These are phyloP conservation scores for Acanthamoeba royreba DNA, from an alignment of 208 protist genomes.

Conservation along the genomic window DNA sequence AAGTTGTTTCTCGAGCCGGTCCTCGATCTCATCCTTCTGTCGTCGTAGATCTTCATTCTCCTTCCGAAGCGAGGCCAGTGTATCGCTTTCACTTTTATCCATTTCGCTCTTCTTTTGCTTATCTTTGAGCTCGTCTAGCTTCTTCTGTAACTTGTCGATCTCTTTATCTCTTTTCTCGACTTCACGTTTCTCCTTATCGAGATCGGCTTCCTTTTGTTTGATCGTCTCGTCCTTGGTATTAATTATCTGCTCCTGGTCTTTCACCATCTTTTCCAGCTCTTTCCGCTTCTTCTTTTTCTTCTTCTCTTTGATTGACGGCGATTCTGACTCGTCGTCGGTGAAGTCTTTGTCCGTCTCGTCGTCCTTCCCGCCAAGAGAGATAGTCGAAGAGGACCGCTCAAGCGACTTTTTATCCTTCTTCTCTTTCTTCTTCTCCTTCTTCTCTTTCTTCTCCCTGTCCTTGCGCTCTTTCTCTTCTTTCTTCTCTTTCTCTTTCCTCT, in stretches of 20 bases:
- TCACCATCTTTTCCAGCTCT: slow-evolving; percentile 10
- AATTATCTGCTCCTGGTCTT: not conserved
- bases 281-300: not conserved
- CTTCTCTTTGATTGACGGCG: not conserved
- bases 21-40: not conserved
- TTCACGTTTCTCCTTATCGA: not conserved
- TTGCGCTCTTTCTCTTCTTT: not conserved
- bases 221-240: not conserved
- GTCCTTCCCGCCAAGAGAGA: not conserved
- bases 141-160: not conserved
- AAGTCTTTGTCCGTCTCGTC: not conserved
- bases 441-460: not conserved
- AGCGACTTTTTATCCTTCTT: not conserved
- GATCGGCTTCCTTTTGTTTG: not conserved
- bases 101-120: not conserved
- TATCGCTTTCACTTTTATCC: not conserved
- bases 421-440: not conserved
- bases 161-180: not conserved
- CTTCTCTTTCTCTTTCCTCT: not conserved
- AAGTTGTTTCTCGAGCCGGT: not conserved
- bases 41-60: not conserved
- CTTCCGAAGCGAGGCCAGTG: not conserved
- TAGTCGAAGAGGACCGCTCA: not conserved
- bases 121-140: not conserved
- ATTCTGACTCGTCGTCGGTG: not conserved